Percentiles rank a stretch among this genome's conserved stretches.
phyloP scores from a whole-genome alignment of 768 basidiomycete genomes.

The Lactarius tabidus region DNA sequence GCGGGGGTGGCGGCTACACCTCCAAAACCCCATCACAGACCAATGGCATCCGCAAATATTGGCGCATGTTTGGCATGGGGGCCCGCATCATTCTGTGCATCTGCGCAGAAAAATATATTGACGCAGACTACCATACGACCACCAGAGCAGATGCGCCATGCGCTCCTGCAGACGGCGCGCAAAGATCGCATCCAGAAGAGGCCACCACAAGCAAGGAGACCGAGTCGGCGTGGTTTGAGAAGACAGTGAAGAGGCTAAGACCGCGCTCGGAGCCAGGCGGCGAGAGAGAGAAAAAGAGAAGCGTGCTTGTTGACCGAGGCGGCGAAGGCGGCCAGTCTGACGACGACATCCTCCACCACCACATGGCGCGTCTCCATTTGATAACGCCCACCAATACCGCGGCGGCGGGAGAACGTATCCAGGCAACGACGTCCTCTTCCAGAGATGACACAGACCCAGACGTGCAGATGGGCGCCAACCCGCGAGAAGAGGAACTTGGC shows the following conservation, averaged over 20 bases:
- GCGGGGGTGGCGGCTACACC: not conserved
- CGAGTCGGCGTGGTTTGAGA: not conserved
- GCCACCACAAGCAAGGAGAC: not conserved
- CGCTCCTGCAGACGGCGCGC: not conserved
- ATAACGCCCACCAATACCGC: not conserved
- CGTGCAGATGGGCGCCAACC: not conserved
- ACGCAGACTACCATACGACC: not conserved
- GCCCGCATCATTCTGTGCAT: slow-evolving; percentile 14
- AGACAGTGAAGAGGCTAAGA: not conserved
- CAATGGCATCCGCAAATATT: not conserved
- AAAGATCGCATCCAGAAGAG: not conserved
- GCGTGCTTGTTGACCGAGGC: not conserved
- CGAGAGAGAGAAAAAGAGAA: not conserved
- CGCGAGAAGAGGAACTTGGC: not conserved
- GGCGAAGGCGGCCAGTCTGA: not conserved
- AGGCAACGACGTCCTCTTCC: not conserved
- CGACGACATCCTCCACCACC: not conserved
- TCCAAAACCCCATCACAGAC: not conserved
- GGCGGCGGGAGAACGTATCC: not conserved
- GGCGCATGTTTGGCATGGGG: slow-evolving; percentile 8
- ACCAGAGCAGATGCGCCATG: not conserved
- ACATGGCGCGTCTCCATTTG: not conserved
- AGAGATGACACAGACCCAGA: not conserved
- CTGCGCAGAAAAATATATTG: not conserved
- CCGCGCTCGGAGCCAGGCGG: not conserved